phyloP scores from a whole-genome alignment of 805 yeast species.

The Candida boleticola region DNA sequence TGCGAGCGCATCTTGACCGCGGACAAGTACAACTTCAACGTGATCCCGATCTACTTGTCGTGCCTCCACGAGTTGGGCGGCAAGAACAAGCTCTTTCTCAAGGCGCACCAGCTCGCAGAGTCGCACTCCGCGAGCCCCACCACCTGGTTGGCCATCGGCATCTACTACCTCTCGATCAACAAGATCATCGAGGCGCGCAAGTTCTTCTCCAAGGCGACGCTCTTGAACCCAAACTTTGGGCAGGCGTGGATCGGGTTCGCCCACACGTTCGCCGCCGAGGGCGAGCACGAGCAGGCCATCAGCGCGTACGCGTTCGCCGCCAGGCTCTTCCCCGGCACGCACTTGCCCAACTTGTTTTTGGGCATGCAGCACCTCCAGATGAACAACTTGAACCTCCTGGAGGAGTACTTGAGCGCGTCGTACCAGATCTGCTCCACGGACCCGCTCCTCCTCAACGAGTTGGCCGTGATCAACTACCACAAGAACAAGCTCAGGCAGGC shows the following conservation, averaged over 20 bases:
- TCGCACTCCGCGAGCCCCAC: constrained; percentile 75
- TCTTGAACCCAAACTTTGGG: constrained; percentile 84
- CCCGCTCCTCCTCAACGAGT: constrained; percentile 84
- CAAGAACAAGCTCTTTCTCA: constrained; percentile 71
- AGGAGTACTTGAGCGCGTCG: constrained; percentile 78
- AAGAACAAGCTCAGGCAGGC: constrained; percentile 65
- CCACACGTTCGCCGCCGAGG: constrained; percentile 94
- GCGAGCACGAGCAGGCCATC: constrained; percentile 98
- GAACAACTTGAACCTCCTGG: constrained; percentile 78
- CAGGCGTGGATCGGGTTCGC: constrained; percentile 99
- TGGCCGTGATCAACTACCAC: constrained; percentile 90
- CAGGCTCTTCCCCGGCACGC: constrained; percentile 85
- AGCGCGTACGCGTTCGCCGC: constrained; percentile 97
- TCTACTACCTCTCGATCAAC: constrained; percentile 75
- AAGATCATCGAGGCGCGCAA: constrained; percentile 81
- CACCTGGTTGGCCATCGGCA: constrained; percentile 92
- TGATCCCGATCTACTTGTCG: constrained; percentile 76
- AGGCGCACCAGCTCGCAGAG: constrained; percentile 85
- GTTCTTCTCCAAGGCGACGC: constrained; percentile 84
- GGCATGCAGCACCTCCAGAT: constrained; percentile 96
- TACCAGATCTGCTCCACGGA: constrained; percentile 78
- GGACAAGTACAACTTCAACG: constrained; percentile 71
- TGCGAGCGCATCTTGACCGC: constrained; percentile 60
- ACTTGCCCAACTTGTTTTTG: constrained; percentile 80
- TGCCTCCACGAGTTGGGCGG: constrained; percentile 84